Evolutionary conservation across 2,329 filamentous ascomycete genomes (phyloP).

Genomic region (Colletotrichum sp.): DNA sequence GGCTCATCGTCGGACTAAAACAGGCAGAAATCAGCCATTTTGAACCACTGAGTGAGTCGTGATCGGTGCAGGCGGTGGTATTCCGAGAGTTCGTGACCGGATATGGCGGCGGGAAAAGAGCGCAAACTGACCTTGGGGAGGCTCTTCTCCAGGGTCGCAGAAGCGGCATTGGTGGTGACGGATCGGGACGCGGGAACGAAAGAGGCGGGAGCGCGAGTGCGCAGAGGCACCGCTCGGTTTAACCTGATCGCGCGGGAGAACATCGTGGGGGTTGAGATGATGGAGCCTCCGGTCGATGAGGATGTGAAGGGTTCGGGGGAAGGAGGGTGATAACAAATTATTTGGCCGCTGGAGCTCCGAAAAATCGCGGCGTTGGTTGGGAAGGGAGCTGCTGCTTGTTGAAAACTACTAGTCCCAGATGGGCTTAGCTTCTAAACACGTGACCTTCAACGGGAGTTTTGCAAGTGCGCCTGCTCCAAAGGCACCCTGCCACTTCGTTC

Average conservation of each 20-base stretch:
- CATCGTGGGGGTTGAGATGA: conserved; percentile 53
- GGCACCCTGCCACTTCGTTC: neutral
- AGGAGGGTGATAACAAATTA: conserved; percentile 31
- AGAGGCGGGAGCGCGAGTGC: conserved; percentile 50
- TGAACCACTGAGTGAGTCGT: neutral
- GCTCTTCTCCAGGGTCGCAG: conserved; percentile 83
- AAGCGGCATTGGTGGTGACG: conserved; percentile 96
- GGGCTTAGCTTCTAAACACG: conserved; percentile 29
- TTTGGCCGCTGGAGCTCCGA: conserved; percentile 41
- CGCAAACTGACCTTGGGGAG: conserved; percentile 51
- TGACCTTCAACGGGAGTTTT: conserved; percentile 28
- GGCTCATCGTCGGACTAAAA: conserved; percentile 87
- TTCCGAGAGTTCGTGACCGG: neutral
- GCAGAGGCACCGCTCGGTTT: conserved; percentile 65
- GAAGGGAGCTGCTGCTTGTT: conserved; percentile 38
- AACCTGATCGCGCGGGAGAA: conserved; percentile 73
- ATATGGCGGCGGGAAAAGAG: conserved; percentile 12
- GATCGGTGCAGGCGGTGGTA: neutral
- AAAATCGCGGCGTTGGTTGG: conserved; percentile 48
- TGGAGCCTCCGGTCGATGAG: conserved; percentile 36
- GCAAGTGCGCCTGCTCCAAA: neutral
- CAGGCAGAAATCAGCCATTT: conserved; percentile 3
- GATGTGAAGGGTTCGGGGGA: conserved; percentile 31
- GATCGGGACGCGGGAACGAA: conserved; percentile 65
- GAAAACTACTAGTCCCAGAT: conserved; percentile 35